Percentiles rank a stretch among this genome's conserved stretches.
Evolutionary conservation across 2,329 filamentous ascomycete species (phyloP).

Genomic region (Colletotrichum truncatum): DNA sequence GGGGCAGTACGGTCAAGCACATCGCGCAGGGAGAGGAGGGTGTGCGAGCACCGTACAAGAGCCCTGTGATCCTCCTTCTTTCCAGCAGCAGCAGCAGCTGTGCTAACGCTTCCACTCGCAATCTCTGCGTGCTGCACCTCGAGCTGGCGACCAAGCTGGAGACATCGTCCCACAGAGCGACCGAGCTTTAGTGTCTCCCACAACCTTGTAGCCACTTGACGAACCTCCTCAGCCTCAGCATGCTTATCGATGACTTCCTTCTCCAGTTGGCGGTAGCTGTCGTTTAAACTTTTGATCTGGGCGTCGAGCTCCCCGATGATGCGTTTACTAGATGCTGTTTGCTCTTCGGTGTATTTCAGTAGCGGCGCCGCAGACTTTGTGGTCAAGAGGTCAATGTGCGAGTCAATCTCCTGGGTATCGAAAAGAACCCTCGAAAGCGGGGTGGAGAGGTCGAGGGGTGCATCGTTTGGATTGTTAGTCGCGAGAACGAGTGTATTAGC

Average conservation of each 20-base stretch:
- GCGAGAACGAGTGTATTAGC: constrained; percentile 88
- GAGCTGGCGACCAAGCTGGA: constrained; percentile 85
- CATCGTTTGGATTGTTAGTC: constrained; percentile 93
- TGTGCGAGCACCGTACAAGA: constrained; percentile 84
- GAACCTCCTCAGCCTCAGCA: constrained; percentile 78
- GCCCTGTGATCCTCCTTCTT: constrained; percentile 78
- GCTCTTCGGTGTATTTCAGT: constrained; percentile 78
- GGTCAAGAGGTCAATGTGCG: constrained; percentile 90
- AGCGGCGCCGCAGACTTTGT: constrained; percentile 85
- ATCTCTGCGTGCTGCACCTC: constrained; percentile 86
- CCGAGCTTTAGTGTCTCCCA: constrained; percentile 83
- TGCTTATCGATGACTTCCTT: constrained; percentile 88
- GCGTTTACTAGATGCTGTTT: constrained; percentile 75
- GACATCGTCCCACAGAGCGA: constrained; percentile 78
- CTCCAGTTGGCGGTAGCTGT: constrained; percentile 86
- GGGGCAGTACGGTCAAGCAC: constrained; percentile 73
- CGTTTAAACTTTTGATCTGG: constrained; percentile 82
- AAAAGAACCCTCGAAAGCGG: constrained; percentile 94
- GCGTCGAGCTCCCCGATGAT: constrained; percentile 81
- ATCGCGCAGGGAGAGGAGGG: constrained; percentile 78
- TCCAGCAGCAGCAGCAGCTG: constrained; percentile 42
- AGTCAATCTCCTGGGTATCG: constrained; percentile 96
- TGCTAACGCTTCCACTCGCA: constrained; percentile 45
- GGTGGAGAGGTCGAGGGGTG: constrained; percentile 90
- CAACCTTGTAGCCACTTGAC: constrained; percentile 78